Evolutionary conservation across 805 yeast genomes (phyloP).

Genomic region (Ogataea glucozyma): DNA sequence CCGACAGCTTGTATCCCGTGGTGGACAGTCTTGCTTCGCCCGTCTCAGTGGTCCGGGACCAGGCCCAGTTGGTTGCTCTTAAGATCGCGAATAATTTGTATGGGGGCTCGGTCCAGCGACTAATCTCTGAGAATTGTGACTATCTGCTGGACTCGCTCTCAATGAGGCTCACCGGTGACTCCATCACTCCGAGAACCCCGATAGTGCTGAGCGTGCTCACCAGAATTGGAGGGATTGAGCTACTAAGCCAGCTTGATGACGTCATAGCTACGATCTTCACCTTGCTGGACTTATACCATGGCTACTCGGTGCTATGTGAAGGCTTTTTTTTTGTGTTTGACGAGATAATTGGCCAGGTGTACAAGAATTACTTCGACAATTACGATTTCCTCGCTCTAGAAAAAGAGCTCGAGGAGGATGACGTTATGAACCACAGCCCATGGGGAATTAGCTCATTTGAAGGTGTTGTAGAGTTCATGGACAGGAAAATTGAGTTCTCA

Average conservation of each 20-base stretch:
- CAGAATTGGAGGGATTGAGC: constrained; percentile 64
- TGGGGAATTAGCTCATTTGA: constrained; percentile 58
- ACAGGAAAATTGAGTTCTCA: constrained; percentile 35
- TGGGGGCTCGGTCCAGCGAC: constrained; percentile 51
- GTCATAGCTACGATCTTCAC: constrained; percentile 68
- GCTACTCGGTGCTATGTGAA: constrained; percentile 68
- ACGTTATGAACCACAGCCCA: constrained; percentile 41
- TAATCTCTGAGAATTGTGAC: constrained; percentile 72
- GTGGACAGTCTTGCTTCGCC: constrained; percentile 69
- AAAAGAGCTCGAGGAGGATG: constrained; percentile 23
- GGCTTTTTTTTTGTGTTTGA: constrained; percentile 74
- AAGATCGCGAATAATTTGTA: constrained; percentile 55
- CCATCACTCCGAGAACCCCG: constrained; percentile 72
- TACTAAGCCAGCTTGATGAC: constrained; percentile 69
- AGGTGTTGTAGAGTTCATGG: constrained; percentile 47
- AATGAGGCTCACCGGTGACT: constrained; percentile 62
- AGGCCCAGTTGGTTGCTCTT: constrained; percentile 53
- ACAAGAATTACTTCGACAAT: constrained; percentile 36
- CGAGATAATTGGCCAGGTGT: constrained; percentile 53
- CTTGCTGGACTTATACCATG: constrained; percentile 81
- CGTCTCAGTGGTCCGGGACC: constrained; percentile 44
- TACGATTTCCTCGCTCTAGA: constrained; percentile 29
- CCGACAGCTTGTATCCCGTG: constrained; percentile 72
- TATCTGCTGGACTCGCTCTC: constrained; percentile 82
- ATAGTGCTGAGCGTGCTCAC: constrained; percentile 69